Percentiles rank a stretch among this genome's conserved stretches.
Conservation (phyloP, 345 rosid species). For the Nephelium lappaceum region DNA sequence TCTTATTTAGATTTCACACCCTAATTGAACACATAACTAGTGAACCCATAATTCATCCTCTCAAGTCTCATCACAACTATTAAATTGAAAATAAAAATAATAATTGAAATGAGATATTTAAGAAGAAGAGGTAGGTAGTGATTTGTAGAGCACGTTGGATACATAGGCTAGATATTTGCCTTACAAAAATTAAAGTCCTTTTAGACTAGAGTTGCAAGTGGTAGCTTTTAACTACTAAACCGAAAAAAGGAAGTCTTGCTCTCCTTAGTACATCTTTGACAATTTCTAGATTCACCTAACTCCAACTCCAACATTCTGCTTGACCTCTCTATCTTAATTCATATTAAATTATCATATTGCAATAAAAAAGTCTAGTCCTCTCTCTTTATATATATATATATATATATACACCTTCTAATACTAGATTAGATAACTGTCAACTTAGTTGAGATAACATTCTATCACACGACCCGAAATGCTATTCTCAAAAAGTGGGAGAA, state of each 20-base stretch:
- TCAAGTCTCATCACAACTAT: not conserved
- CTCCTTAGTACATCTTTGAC: conserved; percentile 1
- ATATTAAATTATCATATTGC: not conserved
- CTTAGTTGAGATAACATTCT: too few species aligned
- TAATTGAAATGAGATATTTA: not conserved
- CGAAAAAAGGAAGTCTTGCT: conserved; percentile 2
- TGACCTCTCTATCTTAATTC: not conserved
- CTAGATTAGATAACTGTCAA: too few species aligned
- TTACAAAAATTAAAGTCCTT: not conserved
- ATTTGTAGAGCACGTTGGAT: conserved; percentile 16
- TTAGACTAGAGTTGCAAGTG: not conserved
- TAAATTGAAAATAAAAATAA: not conserved
- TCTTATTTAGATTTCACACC: not conserved
- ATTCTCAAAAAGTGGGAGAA: too few species aligned
- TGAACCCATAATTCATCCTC: not conserved
- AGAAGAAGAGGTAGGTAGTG: not conserved
- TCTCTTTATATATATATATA: too few species aligned
- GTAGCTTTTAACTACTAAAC: not conserved
- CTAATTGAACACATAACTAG: not conserved
- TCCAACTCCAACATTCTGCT: not conserved
- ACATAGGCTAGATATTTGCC: conserved; percentile 11
- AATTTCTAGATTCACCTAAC: conserved; percentile 5
- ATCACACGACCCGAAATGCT: too few species aligned
- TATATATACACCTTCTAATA: too few species aligned
- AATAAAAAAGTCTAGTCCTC: conserved; percentile 1